These are phyloP conservation scores for Gossypium trilobum DNA, from an alignment of 441 rosid species.

Conservation along the genomic window DNA sequence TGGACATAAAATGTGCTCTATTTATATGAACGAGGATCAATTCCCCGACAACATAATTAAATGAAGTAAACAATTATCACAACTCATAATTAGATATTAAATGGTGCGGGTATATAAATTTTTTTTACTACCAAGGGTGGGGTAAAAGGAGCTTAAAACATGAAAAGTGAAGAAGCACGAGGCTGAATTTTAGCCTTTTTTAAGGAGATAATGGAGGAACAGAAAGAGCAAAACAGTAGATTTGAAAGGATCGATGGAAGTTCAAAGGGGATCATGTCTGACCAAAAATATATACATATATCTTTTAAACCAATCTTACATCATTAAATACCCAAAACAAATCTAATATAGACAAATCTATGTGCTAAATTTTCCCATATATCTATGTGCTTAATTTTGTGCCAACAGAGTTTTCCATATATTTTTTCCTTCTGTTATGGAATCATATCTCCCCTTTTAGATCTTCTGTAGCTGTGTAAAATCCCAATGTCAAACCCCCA, in stretches of 20 bases:
- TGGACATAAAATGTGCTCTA: too few species aligned
- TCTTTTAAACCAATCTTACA: constrained; percentile 30
- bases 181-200: constrained; percentile 43
- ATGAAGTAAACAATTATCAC: too few species aligned
- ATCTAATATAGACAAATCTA: constrained; percentile 32
- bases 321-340: constrained; percentile 26
- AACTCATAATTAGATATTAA: neutral
- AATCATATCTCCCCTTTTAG: constrained; percentile 27
- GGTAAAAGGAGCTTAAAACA: constrained; percentile 9
- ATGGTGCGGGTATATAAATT: neutral
- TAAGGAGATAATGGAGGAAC: constrained; percentile 32
- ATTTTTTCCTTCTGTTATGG: neutral
- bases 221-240: constrained; percentile 22
- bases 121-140: neutral
- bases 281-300: constrained; percentile 15
- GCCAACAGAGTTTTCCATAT: neutral
- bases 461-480: constrained; percentile 3
- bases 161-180: constrained; percentile 34
- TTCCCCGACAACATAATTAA: fast-evolving
- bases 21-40: fast-evolving
- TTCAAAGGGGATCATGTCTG: constrained; percentile 30
- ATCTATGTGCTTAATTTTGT: constrained; percentile 21
- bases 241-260: constrained; percentile 28
- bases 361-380: constrained; percentile 30
- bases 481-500: constrained; percentile 17